phyloP scores from a whole-genome alignment of 176 grass and related monocot genomes.

The Carex scoparia region DNA sequence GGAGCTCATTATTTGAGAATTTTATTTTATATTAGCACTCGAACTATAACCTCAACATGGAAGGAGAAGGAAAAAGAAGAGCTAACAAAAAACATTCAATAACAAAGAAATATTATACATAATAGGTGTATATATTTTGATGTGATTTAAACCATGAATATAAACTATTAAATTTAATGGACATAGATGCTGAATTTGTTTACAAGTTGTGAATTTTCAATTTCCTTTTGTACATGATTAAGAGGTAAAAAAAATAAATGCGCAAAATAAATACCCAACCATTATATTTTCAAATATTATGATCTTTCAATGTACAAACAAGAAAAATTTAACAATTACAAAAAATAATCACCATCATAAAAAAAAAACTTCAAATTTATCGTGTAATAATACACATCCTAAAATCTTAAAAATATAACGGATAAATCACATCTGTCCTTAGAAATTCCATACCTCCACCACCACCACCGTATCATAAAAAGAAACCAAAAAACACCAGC shows the following conservation, averaged over 20 bases:
- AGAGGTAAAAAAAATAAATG: background rate
- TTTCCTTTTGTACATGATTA: background rate
- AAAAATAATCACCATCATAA: background rate
- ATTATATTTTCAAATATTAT: background rate
- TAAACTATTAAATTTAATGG: too few species aligned
- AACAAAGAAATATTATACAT: background rate
- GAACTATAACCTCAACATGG: background rate
- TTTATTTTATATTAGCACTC: background rate
- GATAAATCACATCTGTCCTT: background rate
- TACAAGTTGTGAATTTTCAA: background rate
- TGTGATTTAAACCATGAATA: too few species aligned
- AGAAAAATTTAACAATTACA: background rate
- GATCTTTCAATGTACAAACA: background rate
- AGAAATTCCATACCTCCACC: background rate
- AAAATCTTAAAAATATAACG: background rate
- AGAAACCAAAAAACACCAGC: background rate
- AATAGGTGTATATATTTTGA: background rate
- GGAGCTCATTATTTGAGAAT: background rate
- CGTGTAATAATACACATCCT: background rate
- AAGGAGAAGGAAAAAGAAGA: background rate
- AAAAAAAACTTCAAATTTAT: background rate
- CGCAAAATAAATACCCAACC: background rate
- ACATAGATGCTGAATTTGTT: background rate
- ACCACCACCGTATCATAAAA: background rate
- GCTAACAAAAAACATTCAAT: background rate